Base-by-base conservation (phyloP, 2,329 filamentous ascomycete species). In the Thelonectria olida region DNA sequence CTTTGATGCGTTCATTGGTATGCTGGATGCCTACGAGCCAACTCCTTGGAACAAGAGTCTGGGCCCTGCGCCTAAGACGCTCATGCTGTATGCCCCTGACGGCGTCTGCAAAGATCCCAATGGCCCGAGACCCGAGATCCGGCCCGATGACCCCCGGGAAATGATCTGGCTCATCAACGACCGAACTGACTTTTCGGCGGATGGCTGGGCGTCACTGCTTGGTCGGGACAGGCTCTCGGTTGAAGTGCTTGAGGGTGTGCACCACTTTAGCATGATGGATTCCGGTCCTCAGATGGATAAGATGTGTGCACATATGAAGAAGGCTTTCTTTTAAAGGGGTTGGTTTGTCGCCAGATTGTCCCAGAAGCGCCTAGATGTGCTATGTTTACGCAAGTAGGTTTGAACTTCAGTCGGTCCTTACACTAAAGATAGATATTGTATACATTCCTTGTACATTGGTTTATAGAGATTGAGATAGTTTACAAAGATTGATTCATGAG, bases 141-240 rank as follows among this genome's bases (percentile, higher is more conserved):
- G 47, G 0, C 69, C 71, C 1, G 65, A 61, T n/a, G 83, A 88
- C 68, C 85, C 85, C 0, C 86, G 87, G 60, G 89, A 83, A 77
- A 89, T 84, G 71, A 85, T 85, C 74, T 93, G 91, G 85, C 78
- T 93, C 54, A 82, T 93, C 5, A 88, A 92, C 75, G 90, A 92
- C 80, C 82, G 91, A 59, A 87, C 85, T 4, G 89, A 92, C 75
- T 93, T 93, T 74, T 64, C 65, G 1, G 65, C 70, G 12, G 54
- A 64, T 23, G 73, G 71, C 6, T 74, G 73, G 73, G 60, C 57
- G 3, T 67, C 63, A 2, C 45, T 70, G 7, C 34, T 65, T 41
- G 59, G 42, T 7, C 58, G 56, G 20, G 58, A 61, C 13, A 41
- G 62, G 13, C 20, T 68, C 3, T 47, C 47, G 4, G 58, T 68